phyloP scores from a whole-genome alignment of 2,329 filamentous ascomycete genomes.

The Aspergillus amoenus region DNA sequence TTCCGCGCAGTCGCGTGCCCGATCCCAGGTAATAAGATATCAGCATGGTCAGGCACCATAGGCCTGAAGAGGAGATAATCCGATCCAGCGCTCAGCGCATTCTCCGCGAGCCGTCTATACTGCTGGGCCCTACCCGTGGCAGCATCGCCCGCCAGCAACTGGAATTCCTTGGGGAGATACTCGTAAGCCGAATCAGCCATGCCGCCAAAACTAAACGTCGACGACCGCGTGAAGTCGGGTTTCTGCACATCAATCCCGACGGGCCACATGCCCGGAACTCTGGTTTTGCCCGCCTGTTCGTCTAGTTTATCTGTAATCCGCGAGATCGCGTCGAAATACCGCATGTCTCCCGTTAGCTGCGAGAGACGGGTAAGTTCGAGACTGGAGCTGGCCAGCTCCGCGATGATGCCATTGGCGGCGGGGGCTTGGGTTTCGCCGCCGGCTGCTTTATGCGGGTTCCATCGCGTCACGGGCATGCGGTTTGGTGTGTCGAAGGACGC shows the following conservation, averaged over 20 bases:
- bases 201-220: constrained; percentile 35
- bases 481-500: constrained; percentile 84
- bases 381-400: constrained; percentile 72
- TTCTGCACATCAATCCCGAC: constrained; percentile 61
- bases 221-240: constrained; percentile 15
- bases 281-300: constrained; percentile 60
- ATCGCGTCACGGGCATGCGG: constrained; percentile 78
- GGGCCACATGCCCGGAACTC: constrained; percentile 75
- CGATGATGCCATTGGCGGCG: constrained; percentile 43
- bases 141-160: constrained; percentile 37
- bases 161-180: constrained; percentile 44
- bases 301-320: constrained; percentile 76
- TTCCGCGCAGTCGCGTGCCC: neutral
- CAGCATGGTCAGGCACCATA: constrained; percentile 24
- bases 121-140: constrained; percentile 26
- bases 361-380: constrained; percentile 85
- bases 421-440: neutral
- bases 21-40: constrained; percentile 2
- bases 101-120: constrained; percentile 38
- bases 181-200: constrained; percentile 46
- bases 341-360: constrained; percentile 73
- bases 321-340: constrained; percentile 82
- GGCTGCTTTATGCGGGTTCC: constrained; percentile 64
- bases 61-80: constrained; percentile 39
- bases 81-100: constrained; percentile 28